phyloP scores from a whole-genome alignment of 768 basidiomycete species.

The Lactarius hengduanensis region DNA sequence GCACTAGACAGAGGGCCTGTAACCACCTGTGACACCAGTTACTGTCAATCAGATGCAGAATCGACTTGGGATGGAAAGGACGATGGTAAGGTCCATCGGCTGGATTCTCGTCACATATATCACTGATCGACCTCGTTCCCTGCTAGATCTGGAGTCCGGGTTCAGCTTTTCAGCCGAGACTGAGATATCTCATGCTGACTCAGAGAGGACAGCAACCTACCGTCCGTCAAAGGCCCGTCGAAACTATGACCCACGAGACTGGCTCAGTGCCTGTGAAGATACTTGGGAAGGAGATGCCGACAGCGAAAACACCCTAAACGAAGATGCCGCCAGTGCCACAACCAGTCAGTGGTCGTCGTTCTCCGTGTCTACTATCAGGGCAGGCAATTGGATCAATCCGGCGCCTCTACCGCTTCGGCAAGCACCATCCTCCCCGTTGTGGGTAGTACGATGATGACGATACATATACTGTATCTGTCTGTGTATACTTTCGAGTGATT shows the following conservation, averaged over 20 bases:
- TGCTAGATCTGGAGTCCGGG: slow-evolving; percentile 21
- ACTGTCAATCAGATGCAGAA: slow-evolving; percentile 8
- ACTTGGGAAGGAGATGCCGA: slow-evolving; percentile 11
- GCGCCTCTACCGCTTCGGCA: slow-evolving; percentile 13
- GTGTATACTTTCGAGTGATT: neutral
- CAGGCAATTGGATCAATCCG: slow-evolving; percentile 25
- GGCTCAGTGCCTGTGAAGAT: slow-evolving; percentile 18
- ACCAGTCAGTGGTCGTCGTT: slow-evolving; percentile 23
- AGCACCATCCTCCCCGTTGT: neutral
- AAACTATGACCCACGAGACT: slow-evolving; percentile 15
- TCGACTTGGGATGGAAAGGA: slow-evolving; percentile 25
- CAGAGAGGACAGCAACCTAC: slow-evolving; percentile 15
- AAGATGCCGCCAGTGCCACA: slow-evolving; percentile 10
- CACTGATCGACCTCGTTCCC: neutral
- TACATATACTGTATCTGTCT: neutral
- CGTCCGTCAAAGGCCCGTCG: slow-evolving; percentile 14
- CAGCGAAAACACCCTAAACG: neutral
- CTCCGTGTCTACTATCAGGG: slow-evolving; percentile 19
- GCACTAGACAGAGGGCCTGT: slow-evolving; percentile 9
- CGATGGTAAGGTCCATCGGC: slow-evolving; percentile 16
- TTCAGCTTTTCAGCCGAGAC: slow-evolving; percentile 18
- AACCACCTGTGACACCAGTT: neutral
- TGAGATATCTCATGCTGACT: slow-evolving; percentile 24
- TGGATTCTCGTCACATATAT: neutral
- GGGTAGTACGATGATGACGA: neutral